A percentile compares a stretch with the other conserved stretches of the same genome.
phyloP scores from a whole-genome alignment of 495 filamentous ascomycete species.

The Haplographium delicatum region DNA sequence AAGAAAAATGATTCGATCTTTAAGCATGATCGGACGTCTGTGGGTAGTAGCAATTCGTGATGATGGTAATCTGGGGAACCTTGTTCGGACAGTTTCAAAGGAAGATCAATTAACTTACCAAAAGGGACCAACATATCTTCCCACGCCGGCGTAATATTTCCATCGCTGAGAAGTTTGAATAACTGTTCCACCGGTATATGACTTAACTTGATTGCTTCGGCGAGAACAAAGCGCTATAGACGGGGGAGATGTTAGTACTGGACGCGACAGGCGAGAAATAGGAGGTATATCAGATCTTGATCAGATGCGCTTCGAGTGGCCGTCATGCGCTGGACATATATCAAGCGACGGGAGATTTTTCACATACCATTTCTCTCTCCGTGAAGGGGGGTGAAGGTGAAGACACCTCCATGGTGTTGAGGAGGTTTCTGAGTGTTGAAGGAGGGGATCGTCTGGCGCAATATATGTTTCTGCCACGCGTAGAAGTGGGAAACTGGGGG shows the following conservation, averaged over 20 bases:
- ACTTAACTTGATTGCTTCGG: constrained; percentile 50
- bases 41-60: constrained; percentile 11
- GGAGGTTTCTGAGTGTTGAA: neutral
- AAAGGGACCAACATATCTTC: constrained; percentile 20
- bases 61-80: constrained; percentile 18
- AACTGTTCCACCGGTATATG: constrained; percentile 36
- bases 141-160: constrained; percentile 18
- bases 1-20: neutral
- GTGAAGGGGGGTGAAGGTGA: constrained; percentile 9
- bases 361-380: constrained; percentile 24
- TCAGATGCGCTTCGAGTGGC: constrained; percentile 13
- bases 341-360: neutral
- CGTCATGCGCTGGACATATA: neutral
- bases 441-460: constrained; percentile 5
- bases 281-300: constrained; percentile 1
- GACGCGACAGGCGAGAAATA: constrained; percentile 15
- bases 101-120: constrained; percentile 21
- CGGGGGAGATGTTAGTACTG: constrained; percentile 24
- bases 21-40: constrained; percentile 4
- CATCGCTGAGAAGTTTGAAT: constrained; percentile 15
- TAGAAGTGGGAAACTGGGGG: constrained; percentile 6
- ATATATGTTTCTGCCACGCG: constrained; percentile 4
- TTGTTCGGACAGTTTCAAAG: constrained; percentile 11
- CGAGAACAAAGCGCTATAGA: constrained; percentile 46
- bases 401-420: constrained; percentile 9